Percentiles rank a stretch among this genome's conserved stretches.
phyloP scores from a whole-genome alignment of 345 rosid genomes.

The Schrenkiella parvula region DNA sequence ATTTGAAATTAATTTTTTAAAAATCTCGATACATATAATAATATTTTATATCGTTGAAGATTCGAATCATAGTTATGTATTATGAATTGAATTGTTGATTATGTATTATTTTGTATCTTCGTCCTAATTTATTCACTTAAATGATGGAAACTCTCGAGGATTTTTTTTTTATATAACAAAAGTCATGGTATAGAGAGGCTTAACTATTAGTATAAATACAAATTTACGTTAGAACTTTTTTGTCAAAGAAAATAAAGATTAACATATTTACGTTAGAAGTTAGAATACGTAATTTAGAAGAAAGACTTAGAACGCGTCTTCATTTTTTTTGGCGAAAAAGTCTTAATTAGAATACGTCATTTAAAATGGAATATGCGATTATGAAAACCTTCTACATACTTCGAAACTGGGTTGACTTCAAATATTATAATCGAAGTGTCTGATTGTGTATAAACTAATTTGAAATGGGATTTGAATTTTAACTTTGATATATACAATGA shows the following conservation, averaged over 20 bases:
- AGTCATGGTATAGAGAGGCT: background rate
- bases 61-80: background rate
- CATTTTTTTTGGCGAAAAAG: background rate
- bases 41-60: no score
- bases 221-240: slow-evolving; percentile 1
- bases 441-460: background rate
- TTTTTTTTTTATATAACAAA: background rate
- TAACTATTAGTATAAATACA: background rate
- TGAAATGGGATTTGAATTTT: background rate
- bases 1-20: no score
- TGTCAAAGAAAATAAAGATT: no score
- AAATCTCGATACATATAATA: no score
- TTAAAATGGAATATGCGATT: slow-evolving; percentile 16
- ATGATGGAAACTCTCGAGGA: background rate
- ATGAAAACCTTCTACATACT: slow-evolving; percentile 22
- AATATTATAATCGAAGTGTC: background rate
- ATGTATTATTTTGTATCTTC: no score
- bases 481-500: background rate
- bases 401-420: slow-evolving; percentile 25
- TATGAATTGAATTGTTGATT: no score
- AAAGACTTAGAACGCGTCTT: background rate
- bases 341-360: background rate
- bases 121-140: background rate
- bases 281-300: background rate
- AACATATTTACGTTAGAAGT: background rate